Percentiles rank a stretch among this genome's conserved stretches.
Conservation (phyloP, 169 alveolate genomes). For the Eimeria acervulina region DNA sequence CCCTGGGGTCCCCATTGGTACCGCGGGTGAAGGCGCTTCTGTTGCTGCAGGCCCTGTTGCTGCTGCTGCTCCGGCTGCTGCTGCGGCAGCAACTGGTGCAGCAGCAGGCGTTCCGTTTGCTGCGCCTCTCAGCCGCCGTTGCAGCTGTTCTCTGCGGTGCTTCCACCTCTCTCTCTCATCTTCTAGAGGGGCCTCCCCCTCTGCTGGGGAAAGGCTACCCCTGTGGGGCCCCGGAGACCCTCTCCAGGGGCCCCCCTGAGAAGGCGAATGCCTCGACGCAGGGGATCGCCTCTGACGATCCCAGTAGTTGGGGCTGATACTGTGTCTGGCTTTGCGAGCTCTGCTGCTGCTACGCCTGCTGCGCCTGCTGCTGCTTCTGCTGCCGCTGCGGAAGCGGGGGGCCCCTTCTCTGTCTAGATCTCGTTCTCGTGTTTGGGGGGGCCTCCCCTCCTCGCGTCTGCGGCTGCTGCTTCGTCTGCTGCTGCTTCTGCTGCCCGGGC, state of each 20-base stretch:
- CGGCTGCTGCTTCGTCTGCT: conserved; percentile 31
- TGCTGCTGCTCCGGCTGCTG: background rate
- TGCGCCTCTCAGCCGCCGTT: conserved; percentile 52
- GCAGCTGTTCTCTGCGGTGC: conserved; percentile 68
- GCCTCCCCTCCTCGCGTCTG: background rate
- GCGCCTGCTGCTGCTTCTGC: conserved; percentile 61
- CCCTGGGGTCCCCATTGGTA: conserved; percentile 30
- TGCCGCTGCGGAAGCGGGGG: background rate
- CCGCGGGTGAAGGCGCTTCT: conserved; percentile 12
- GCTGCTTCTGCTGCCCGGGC: conserved; percentile 32
- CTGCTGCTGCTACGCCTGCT: conserved; percentile 60
- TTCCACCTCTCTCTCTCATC: conserved; percentile 56
- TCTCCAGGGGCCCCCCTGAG: background rate
- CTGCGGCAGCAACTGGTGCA: background rate
- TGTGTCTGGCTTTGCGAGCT: background rate
- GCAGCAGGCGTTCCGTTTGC: background rate
- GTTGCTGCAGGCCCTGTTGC: background rate
- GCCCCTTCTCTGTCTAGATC: background rate
- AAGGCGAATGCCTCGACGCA: background rate
- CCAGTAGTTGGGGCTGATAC: background rate
- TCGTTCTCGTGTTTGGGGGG: background rate
- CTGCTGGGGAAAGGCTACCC: conserved; percentile 7
- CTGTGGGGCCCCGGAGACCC: background rate
- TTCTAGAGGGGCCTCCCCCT: conserved; percentile 56
- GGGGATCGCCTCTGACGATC: background rate